phyloP scores from a whole-genome alignment of 805 yeast genomes.

The Grigorovia transvaalensis region DNA sequence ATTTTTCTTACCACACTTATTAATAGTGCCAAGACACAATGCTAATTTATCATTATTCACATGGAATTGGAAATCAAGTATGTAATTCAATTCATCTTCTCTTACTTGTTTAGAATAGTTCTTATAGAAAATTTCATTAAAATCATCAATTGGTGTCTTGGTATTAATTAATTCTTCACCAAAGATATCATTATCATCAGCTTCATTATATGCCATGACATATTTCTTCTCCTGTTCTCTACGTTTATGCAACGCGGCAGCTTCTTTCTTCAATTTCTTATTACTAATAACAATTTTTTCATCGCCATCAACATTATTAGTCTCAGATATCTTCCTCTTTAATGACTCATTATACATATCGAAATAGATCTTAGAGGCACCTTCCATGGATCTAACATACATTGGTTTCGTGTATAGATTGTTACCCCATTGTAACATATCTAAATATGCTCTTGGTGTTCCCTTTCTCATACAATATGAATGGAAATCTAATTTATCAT shows the following conservation, averaged over 20 bases:
- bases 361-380: conserved; percentile 50
- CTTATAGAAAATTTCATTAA: conserved; percentile 35
- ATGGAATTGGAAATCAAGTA: conserved; percentile 22
- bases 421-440: conserved; percentile 78
- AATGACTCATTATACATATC: conserved; percentile 22
- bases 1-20: conserved; percentile 13
- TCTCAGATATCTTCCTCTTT: conserved; percentile 3
- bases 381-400: conserved; percentile 58
- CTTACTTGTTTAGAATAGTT: conserved; percentile 34
- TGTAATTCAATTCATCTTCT: conserved; percentile 27
- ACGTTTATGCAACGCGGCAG: conserved; percentile 38
- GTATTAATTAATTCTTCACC: conserved; percentile 37
- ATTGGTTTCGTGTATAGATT: conserved; percentile 56
- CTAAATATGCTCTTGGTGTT: conserved; percentile 73
- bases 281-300: conserved; percentile 13
- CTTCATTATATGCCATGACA: conserved; percentile 34
- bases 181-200: conserved; percentile 52
- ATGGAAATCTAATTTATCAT: conserved; percentile 92
- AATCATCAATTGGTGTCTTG: conserved; percentile 34
- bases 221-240: conserved; percentile 42
- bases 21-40: conserved; percentile 21
- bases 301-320: conserved; percentile 5
- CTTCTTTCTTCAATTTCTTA: conserved; percentile 50
- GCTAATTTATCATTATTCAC: conserved; percentile 24
- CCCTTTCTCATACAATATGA: conserved; percentile 85